Evolutionary conservation across 2,329 filamentous ascomycete species (phyloP).

Genomic region (Chrysosporium keratinophilum): DNA sequence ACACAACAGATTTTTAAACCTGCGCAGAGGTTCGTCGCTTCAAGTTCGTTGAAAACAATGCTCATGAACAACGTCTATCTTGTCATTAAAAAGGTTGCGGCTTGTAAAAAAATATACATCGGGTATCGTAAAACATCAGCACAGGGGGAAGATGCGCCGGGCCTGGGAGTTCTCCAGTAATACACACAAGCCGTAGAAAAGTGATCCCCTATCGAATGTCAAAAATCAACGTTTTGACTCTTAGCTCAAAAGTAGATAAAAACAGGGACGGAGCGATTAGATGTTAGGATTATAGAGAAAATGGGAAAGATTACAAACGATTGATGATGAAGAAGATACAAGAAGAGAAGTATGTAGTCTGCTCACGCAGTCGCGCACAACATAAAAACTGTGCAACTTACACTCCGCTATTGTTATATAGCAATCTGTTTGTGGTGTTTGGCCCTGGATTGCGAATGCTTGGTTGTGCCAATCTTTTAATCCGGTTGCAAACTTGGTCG

Average conservation of each 20-base stretch:
- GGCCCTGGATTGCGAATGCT: slow-evolving; percentile 18
- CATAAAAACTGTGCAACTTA: neutral
- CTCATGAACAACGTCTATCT: neutral
- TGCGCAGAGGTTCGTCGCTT: neutral
- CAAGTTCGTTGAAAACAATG: neutral
- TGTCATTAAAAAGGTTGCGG: neutral
- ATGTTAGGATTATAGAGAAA: too few species aligned
- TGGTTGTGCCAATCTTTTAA: slow-evolving; percentile 44
- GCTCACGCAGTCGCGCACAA: neutral
- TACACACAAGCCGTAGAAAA: slow-evolving; percentile 3
- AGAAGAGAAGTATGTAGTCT: too few species aligned
- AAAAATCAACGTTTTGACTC: neutral
- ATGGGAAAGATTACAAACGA: neutral
- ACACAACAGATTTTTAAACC: too few species aligned
- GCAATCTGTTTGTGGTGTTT: slow-evolving; percentile 23
- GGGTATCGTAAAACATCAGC: neutral
- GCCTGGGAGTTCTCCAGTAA: neutral
- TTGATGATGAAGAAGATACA: neutral
- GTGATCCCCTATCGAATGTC: slow-evolving; percentile 1
- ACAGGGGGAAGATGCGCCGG: slow-evolving; percentile 6
- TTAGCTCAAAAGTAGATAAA: neutral
- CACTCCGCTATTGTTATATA: slow-evolving; percentile 22
- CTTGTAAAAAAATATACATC: neutral
- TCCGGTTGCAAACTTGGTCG: slow-evolving; percentile 37
- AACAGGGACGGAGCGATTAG: neutral